phyloP scores from a whole-genome alignment of 768 basidiomycete genomes.

The Lactarius tabidus region DNA sequence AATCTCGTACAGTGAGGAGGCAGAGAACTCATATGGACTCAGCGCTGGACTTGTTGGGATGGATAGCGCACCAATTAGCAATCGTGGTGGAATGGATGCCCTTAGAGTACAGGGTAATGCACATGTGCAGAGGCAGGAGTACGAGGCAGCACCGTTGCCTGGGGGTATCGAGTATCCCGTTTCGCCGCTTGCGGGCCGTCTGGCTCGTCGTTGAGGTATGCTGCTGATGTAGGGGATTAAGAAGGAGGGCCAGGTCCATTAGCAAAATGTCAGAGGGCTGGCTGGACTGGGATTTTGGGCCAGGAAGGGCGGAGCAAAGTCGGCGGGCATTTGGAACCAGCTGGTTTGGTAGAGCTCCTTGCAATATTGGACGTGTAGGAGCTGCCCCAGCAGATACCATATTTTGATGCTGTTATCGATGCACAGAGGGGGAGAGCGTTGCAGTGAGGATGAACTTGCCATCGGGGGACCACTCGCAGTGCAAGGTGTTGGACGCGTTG shows the following conservation, averaged over 20 bases:
- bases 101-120: constrained; percentile 56
- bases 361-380: constrained; percentile 73
- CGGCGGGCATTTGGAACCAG: constrained; percentile 75
- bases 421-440: constrained; percentile 89
- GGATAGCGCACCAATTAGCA: constrained; percentile 22
- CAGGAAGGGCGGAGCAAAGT: constrained; percentile 64
- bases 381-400: constrained; percentile 86
- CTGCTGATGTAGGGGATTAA: too few relatives aligned
- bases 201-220: neutral
- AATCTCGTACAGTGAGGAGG: constrained; percentile 54
- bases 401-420: constrained; percentile 98
- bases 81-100: constrained; percentile 45
- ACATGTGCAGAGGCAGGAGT: neutral
- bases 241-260: neutral
- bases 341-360: constrained; percentile 89
- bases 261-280: too few relatives aligned
- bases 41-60: constrained; percentile 35
- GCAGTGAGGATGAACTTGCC: constrained; percentile 92
- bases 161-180: constrained; percentile 19
- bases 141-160: constrained; percentile 23
- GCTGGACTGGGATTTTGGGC: constrained; percentile 26
- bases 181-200: constrained; percentile 9
- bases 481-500: constrained; percentile 89
- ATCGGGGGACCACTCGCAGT: constrained; percentile 94
- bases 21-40: constrained; percentile 74